phyloP scores from a whole-genome alignment of 495 filamentous ascomycete genomes.

The Aspergillus funiculosus region DNA sequence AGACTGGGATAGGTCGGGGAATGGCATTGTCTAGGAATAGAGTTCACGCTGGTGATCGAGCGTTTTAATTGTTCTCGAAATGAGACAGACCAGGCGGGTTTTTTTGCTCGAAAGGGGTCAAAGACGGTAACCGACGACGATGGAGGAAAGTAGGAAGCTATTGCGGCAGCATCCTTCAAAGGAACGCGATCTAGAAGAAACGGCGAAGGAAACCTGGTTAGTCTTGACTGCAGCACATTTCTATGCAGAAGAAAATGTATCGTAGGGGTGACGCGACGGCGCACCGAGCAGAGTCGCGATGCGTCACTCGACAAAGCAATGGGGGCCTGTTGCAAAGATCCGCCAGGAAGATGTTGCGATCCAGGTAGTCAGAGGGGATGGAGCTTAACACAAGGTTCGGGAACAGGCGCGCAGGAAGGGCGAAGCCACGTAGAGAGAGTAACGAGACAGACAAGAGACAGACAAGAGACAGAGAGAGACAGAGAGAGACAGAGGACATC shows the following conservation, averaged over 20 bases:
- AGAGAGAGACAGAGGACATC: conserved; percentile 1
- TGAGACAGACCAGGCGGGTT: conserved; percentile 12
- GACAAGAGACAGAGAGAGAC: no score
- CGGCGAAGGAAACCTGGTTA: conserved; percentile 18
- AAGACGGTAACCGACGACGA: conserved; percentile 6
- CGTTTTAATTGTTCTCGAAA: neutral
- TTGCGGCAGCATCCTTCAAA: conserved; percentile 41
- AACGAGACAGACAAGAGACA: no score
- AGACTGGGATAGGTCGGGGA: conserved; percentile 29
- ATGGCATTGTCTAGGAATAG: conserved; percentile 30
- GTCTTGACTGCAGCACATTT: conserved; percentile 7
- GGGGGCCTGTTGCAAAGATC: conserved; percentile 7
- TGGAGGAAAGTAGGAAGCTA: conserved; percentile 7
- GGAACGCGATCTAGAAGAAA: conserved; percentile 14
- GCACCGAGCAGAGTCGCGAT: conserved; percentile 16
- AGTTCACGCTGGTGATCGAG: neutral
- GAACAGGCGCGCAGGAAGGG: neutral
- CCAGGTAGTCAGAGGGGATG: neutral
- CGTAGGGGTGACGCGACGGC: conserved; percentile 17
- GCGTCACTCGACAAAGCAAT: conserved; percentile 3
- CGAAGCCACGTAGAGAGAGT: conserved; percentile 7
- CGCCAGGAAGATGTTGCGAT: neutral
- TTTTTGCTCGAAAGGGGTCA: conserved; percentile 17
- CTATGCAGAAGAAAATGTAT: neutral
- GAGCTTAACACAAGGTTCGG: neutral